Conservation (phyloP, 2,329 filamentous ascomycete genomes). For the Sporothrix variecibatus region DNA sequence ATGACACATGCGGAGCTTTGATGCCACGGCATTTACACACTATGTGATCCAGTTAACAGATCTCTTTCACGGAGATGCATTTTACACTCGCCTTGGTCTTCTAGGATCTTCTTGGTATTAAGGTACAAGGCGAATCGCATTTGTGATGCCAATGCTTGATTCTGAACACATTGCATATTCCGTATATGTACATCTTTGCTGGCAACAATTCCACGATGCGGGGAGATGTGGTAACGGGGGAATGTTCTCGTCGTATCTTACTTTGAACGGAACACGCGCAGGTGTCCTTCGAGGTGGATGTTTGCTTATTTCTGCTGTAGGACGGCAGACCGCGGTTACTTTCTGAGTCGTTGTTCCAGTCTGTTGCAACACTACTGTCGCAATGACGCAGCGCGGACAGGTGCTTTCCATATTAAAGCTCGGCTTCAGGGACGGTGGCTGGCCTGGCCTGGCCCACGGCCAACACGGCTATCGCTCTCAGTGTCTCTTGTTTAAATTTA, state of each 20-base stretch:
- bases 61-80: background rate
- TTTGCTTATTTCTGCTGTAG: background rate
- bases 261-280: background rate
- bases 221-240: background rate
- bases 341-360: background rate
- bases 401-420: background rate
- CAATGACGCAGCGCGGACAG: background rate
- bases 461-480: background rate
- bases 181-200: background rate
- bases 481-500: background rate
- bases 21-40: background rate
- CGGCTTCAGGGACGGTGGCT: background rate
- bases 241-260: background rate
- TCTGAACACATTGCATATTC: background rate
- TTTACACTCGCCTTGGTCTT: background rate
- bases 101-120: background rate
- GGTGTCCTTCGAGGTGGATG: background rate
- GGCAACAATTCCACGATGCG: background rate
- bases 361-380: slow-evolving; percentile 1
- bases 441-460: background rate
- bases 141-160: background rate
- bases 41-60: background rate
- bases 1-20: background rate
- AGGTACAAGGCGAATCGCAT: background rate
- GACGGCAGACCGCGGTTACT: background rate